Evolutionary conservation across 1,139 yeast genomes (phyloP).

Genomic region (Geotrichum bryndzae): DNA sequence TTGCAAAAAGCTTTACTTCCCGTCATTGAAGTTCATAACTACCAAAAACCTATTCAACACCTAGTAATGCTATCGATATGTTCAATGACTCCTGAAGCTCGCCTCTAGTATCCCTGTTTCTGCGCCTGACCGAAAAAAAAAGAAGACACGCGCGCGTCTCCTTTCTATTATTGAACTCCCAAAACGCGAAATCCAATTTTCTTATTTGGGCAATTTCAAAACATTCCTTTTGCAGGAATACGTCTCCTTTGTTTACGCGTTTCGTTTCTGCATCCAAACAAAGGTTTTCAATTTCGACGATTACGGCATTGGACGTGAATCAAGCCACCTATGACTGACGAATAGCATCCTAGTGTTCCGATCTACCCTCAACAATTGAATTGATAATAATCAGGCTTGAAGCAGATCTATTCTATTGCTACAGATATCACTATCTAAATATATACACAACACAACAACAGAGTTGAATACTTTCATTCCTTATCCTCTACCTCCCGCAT

Average conservation of each 20-base stretch:
- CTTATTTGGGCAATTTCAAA: neutral
- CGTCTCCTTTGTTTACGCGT: neutral
- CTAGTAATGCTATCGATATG: neutral
- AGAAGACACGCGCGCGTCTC: neutral
- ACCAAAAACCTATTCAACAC: no score
- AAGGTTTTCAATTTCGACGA: neutral
- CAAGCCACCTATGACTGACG: neutral
- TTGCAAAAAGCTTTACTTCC: no score
- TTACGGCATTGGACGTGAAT: neutral
- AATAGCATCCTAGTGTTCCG: neutral
- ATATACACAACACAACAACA: neutral
- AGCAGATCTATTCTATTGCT: neutral
- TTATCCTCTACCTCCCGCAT: slow-evolving; percentile 16
- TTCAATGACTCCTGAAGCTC: neutral
- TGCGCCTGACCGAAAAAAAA: neutral
- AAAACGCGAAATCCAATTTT: neutral
- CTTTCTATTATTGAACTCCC: neutral
- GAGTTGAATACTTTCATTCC: neutral
- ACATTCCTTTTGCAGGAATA: neutral
- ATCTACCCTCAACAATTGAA: neutral
- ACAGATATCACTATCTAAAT: neutral
- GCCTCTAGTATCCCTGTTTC: neutral
- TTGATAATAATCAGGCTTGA: neutral
- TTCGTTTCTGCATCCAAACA: neutral
- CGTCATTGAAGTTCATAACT: neutral